These are phyloP conservation scores for Wickerhamiella qilinensis DNA, from an alignment of 805 yeast genomes.

Conservation along the genomic window DNA sequence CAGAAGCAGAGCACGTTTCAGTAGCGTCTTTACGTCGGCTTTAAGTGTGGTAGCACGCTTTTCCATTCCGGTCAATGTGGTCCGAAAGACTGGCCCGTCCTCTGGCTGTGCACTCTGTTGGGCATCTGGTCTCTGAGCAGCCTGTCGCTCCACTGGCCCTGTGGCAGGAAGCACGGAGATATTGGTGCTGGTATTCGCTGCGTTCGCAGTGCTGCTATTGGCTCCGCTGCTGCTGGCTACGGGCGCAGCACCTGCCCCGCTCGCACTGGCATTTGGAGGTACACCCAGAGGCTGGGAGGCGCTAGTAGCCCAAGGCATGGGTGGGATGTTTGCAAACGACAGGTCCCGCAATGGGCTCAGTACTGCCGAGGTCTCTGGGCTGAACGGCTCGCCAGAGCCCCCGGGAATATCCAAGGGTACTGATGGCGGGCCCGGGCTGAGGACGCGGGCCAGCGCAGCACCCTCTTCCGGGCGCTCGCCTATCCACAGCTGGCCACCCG, in stretches of 20 bases:
- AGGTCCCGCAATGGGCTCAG: constrained; percentile 4
- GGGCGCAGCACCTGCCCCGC: neutral
- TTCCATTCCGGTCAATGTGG: constrained; percentile 25
- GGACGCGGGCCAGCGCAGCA: neutral
- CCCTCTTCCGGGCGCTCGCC: constrained; percentile 8
- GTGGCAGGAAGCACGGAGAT: neutral
- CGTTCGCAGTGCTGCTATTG: neutral
- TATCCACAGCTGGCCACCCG: constrained; percentile 22
- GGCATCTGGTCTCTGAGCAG: constrained; percentile 14
- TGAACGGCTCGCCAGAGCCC: neutral
- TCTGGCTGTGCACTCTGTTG: constrained; percentile 23
- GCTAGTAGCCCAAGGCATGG: no score
- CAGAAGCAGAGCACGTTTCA: constrained; percentile 22
- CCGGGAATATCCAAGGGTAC: neutral
- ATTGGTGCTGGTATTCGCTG: neutral
- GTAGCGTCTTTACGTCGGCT: constrained; percentile 21
- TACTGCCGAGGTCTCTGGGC: constrained; percentile 3
- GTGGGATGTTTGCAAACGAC: neutral
- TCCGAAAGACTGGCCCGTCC: constrained; percentile 30
- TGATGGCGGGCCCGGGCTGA: no score
- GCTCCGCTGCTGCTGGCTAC: neutral
- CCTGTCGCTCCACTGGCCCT: no score
- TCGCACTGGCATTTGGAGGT: neutral
- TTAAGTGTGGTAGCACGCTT: constrained; percentile 22
- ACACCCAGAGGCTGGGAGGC: neutral